phyloP scores from a whole-genome alignment of 805 yeast genomes.

The Sugiyamaella smithiae region DNA sequence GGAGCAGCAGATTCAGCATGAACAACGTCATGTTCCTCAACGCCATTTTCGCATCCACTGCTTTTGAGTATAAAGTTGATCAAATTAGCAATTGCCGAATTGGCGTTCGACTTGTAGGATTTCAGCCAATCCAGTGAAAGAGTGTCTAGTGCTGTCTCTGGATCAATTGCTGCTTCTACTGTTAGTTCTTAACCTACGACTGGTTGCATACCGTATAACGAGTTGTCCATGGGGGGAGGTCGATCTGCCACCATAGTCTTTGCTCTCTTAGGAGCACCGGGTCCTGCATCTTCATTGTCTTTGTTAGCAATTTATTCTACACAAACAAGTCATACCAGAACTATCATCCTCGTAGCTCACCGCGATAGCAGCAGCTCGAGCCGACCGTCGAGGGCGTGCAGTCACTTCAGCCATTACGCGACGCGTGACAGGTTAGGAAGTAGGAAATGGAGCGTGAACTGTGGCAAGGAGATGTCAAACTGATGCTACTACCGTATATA shows the following conservation, averaged over 20 bases:
- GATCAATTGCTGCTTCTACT: constrained; percentile 47
- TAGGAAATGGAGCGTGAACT: no score
- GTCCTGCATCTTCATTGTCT: no score
- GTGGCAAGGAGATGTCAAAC: no score
- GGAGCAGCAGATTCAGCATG: constrained; percentile 67
- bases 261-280: no score
- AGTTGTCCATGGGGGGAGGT: constrained; percentile 14
- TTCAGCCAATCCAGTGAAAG: constrained; percentile 59
- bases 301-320: no score
- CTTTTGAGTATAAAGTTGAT: constrained; percentile 66
- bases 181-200: background rate
- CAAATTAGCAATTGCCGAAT: constrained; percentile 55
- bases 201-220: constrained; percentile 10
- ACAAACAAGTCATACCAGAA: background rate
- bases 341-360: background rate
- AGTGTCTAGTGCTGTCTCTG: constrained; percentile 50
- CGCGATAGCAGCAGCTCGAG: background rate
- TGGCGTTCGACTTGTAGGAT: constrained; percentile 43
- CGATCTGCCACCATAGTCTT: background rate
- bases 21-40: constrained; percentile 72
- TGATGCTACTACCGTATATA: no score
- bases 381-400: constrained; percentile 1
- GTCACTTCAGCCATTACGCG: background rate
- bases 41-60: constrained; percentile 66
- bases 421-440: background rate